Conservation (phyloP, 805 yeast genomes). For the Cyberlindnera nakhonratchasimensis region DNA sequence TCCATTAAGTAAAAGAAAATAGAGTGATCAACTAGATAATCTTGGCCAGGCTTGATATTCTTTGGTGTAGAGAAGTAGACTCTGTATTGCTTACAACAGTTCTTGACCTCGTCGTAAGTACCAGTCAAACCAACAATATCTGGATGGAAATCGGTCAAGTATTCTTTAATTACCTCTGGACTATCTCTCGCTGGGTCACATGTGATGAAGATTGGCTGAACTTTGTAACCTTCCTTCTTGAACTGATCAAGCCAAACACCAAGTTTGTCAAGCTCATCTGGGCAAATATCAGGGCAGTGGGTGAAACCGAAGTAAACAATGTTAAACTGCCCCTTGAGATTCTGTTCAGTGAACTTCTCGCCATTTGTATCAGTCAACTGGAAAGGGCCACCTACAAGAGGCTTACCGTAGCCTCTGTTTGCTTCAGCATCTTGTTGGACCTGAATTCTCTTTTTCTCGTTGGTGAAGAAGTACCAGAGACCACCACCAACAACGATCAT, state of each 20-base stretch:
- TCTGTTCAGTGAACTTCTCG: conserved; percentile 67
- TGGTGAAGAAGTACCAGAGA: conserved; percentile 64
- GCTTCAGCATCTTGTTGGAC: conserved; percentile 77
- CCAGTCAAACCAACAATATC: conserved; percentile 91
- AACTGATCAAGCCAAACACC: conserved; percentile 63
- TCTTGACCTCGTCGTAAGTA: conserved; percentile 77
- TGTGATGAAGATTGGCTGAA: conserved; percentile 89
- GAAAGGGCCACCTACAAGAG: conserved; percentile 91
- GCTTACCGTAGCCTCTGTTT: conserved; percentile 87
- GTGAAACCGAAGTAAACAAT: conserved; percentile 95
- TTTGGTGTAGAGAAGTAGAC: conserved; percentile 98
- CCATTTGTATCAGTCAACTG: conserved; percentile 68
- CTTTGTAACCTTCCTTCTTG: conserved; percentile 50
- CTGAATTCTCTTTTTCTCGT: conserved; percentile 72
- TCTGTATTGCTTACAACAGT: conserved; percentile 82
- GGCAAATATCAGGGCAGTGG: conserved; percentile 98
- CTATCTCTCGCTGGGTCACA: conserved; percentile 96
- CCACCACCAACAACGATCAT: conserved; percentile 69
- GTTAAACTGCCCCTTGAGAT: conserved; percentile 75
- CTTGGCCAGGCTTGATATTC: conserved; percentile 91
- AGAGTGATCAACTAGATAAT: conserved; percentile 94
- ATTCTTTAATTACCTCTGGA: conserved; percentile 79
- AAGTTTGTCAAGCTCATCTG: conserved; percentile 93
- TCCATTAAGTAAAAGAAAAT: conserved; percentile 97
- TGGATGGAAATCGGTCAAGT: conserved; percentile 86